A percentile compares a stretch with the other conserved stretches of the same genome.
phyloP scores from a whole-genome alignment of 768 basidiomycete genomes.

The Podaxis rugospora region DNA sequence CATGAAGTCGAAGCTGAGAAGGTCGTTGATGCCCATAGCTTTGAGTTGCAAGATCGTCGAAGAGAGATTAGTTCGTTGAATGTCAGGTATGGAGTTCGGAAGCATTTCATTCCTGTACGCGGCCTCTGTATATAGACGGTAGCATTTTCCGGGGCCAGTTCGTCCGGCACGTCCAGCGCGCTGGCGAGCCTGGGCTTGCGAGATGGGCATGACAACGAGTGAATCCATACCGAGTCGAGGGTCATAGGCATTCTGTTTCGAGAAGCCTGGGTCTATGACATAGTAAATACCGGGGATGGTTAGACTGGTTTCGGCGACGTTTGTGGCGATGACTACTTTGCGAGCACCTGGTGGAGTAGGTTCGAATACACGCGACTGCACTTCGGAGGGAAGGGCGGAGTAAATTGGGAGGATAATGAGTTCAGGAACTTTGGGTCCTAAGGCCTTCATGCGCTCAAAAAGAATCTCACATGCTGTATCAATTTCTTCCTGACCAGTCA shows the following conservation, averaged over 20 bases:
- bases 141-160: slow-evolving; percentile 97
- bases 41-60: slow-evolving; percentile 93
- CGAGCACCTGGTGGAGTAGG: slow-evolving; percentile 97
- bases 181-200: slow-evolving; percentile 96
- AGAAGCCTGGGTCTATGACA: slow-evolving; percentile 97
- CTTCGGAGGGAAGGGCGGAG: slow-evolving; percentile 95
- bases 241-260: slow-evolving; percentile 98
- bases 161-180: slow-evolving; percentile 95
- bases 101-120: slow-evolving; percentile 99
- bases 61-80: slow-evolving; percentile 91
- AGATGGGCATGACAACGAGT: slow-evolving; percentile 96
- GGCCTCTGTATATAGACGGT: slow-evolving; percentile 95
- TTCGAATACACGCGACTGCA: slow-evolving; percentile 97
- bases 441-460: slow-evolving; percentile 97
- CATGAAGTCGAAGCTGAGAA: slow-evolving; percentile 99
- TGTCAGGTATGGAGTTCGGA: slow-evolving; percentile 95
- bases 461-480: slow-evolving; percentile 97
- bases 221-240: slow-evolving; percentile 98
- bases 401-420: slow-evolving; percentile 97
- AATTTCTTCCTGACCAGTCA: slow-evolving; percentile 98
- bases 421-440: slow-evolving; percentile 98
- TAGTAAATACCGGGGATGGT: slow-evolving; percentile 99
- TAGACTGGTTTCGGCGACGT: slow-evolving; percentile 97
- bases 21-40: slow-evolving; percentile 98
- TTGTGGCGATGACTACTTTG: slow-evolving; percentile 99